Conservation (phyloP, 2,329 filamentous ascomycete genomes). For the Colletotrichum tropicicola region DNA sequence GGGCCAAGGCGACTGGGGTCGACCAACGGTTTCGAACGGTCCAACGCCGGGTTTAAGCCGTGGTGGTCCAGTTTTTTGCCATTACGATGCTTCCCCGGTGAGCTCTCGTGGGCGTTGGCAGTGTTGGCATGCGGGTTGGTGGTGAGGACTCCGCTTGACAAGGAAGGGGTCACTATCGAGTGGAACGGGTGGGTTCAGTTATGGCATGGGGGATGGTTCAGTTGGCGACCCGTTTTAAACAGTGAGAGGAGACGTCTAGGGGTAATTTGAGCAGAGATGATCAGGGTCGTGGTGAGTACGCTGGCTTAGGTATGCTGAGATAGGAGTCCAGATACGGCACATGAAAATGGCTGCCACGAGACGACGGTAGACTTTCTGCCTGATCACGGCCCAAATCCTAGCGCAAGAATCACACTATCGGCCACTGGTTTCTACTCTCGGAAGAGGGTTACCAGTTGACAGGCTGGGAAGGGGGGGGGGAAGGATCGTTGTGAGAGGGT, state of each 20-base stretch:
- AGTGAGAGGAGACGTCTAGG: no score
- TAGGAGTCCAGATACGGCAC: neutral
- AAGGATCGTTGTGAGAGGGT: neutral
- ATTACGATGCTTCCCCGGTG: neutral
- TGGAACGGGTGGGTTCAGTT: conserved; percentile 5
- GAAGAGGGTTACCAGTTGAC: neutral
- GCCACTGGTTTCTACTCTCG: neutral
- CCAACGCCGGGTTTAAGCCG: conserved; percentile 6
- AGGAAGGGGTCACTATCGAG: neutral
- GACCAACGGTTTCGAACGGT: neutral
- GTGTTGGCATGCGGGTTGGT: neutral
- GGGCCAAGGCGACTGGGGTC: neutral
- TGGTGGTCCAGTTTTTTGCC: neutral
- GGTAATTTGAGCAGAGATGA: neutral
- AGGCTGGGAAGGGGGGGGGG: neutral
- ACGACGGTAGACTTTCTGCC: neutral
- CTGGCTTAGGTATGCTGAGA: neutral
- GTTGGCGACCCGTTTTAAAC: no score
- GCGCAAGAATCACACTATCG: neutral
- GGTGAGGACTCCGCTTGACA: neutral
- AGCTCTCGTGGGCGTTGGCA: neutral
- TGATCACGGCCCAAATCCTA: neutral
- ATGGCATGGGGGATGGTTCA: no score
- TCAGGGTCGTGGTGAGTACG: neutral
- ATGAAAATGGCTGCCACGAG: neutral